Percentiles rank a stretch among this genome's conserved stretches.
These are phyloP conservation scores for Suillus variegatus DNA, from an alignment of 768 basidiomycete species.

Conservation along the genomic window DNA sequence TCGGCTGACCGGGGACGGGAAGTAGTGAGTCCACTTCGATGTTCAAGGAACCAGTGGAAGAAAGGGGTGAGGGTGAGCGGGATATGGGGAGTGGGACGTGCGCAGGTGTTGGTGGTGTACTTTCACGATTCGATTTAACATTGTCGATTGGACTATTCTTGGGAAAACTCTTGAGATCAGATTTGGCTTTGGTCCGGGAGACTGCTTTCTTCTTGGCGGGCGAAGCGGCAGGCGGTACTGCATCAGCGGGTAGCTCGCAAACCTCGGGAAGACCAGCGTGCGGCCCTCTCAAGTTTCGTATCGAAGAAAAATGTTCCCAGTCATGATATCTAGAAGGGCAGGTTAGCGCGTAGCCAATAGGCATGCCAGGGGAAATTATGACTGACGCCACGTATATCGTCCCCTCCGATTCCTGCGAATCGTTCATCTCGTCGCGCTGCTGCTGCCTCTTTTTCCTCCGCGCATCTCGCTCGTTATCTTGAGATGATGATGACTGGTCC, in stretches of 20 bases:
- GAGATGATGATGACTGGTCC: conserved; percentile 20
- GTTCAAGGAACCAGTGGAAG: conserved; percentile 23
- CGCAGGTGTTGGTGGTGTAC: conserved; percentile 27
- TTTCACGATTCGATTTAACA: conserved; percentile 24
- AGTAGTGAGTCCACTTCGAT: conserved; percentile 31
- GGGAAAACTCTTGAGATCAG: conserved; percentile 17
- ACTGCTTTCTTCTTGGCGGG: conserved; percentile 37
- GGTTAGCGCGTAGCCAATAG: conserved; percentile 15
- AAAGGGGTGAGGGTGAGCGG: conserved; percentile 38
- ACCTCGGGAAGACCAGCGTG: conserved; percentile 75
- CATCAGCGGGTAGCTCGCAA: conserved; percentile 45
- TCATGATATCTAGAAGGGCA: conserved; percentile 69
- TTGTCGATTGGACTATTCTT: conserved; percentile 26
- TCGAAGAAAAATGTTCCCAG: conserved; percentile 95
- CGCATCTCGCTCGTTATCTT: conserved; percentile 10
- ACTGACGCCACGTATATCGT: conserved; percentile 87
- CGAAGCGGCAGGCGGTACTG: conserved; percentile 32
- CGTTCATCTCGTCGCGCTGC: conserved; percentile 28
- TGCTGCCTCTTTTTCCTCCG: conserved; percentile 15
- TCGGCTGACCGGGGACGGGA: conserved; percentile 22
- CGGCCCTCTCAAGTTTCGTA: conserved; percentile 83
- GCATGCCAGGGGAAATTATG: conserved; percentile 12
- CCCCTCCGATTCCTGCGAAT: conserved; percentile 42
- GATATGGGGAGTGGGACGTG: conserved; percentile 41
- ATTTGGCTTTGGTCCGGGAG: conserved; percentile 31